Evolutionary conservation across 2,329 filamentous ascomycete genomes (phyloP), one percentile per base, ranked within the genome.

Genomic region (Emmonsiellopsis sp.): DNA sequence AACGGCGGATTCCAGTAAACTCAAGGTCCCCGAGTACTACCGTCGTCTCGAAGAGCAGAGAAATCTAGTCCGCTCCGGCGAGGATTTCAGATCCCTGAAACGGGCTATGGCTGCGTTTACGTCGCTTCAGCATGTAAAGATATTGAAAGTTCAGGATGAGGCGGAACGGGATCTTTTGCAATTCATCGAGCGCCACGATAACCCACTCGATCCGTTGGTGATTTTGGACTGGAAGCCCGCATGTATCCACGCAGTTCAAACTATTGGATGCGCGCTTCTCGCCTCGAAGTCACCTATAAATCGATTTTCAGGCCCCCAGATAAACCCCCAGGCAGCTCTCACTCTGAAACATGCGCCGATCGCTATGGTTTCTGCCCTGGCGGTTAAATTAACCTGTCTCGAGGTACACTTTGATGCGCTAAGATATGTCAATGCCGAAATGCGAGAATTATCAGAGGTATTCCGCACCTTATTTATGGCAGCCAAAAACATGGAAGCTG

Each of bases 351-450:
- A 71, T 37, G 69, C 72, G 7, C 75, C 76, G 1, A 71, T 76
- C 3, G 66, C 68, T 9, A 75, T 72, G 1, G 67, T 84, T 31
- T 69, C 74, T 2, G 71, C 72, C 2, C 68, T 84, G 39, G 81
- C 78, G 5, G 72, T 73, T 55, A 74, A 79, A n/a, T 67, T 86
- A 42, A 81, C 78, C 10, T 81, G 80, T 60, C 68, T 86, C 14
- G 82, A 85, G 58, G 66, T 86, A 27, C 82, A 83, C 59, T 84
- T 85, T 59, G 80, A 82, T 57, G 79, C 82, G 47, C 73, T 74
- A 27, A 69, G 69, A 3, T 76, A 83, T 59, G 71, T 85, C 13
- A 79, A 82, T 56, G 68, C 73, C 33, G 77, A 78, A 54, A 82
- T 85, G 70, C 68, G 70, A 17, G 74, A 79, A 55, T 70, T 86